Evolutionary conservation across 805 yeast species (phyloP).

Genomic region (Millerozyma acaciae): DNA sequence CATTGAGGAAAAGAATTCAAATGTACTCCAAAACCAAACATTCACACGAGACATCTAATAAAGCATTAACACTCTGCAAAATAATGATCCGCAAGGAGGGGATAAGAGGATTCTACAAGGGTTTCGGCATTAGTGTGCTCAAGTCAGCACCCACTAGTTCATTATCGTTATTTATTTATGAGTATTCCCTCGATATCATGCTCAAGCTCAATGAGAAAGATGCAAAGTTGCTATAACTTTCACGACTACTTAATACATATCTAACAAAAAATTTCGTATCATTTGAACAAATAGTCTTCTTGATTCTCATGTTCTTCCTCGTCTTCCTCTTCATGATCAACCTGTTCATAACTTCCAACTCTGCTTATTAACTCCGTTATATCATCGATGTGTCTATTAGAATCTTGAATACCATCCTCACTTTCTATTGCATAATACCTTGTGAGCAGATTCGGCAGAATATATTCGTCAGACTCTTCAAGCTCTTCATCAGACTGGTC

Average conservation of each 20-base stretch:
- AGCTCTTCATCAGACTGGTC: constrained; percentile 15
- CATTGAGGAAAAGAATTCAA: constrained; percentile 74
- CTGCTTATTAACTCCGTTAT: constrained; percentile 24
- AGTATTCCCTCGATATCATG: constrained; percentile 26
- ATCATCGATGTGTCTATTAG: constrained; percentile 8
- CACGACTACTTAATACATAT: constrained; percentile 1
- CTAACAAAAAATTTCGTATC: background rate
- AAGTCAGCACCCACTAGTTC: constrained; percentile 82
- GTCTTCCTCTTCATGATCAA: constrained; percentile 10
- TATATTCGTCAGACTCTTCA: constrained; percentile 33
- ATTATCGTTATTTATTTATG: constrained; percentile 64
- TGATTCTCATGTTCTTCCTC: constrained; percentile 12
- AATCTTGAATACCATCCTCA: constrained; percentile 17
- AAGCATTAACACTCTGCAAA: constrained; percentile 20
- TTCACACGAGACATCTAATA: constrained; percentile 7
- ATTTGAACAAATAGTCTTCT: constrained; percentile 29
- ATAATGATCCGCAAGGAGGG: constrained; percentile 58
- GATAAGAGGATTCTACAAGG: constrained; percentile 64
- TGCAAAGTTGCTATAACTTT: background rate
- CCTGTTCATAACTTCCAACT: constrained; percentile 17
- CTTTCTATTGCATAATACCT: constrained; percentile 23
- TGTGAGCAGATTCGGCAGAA: constrained; percentile 39
- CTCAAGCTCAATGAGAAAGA: background rate
- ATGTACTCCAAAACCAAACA: constrained; percentile 31
- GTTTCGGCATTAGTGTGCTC: constrained; percentile 63